A percentile compares a stretch with the other conserved stretches of the same genome.
phyloP scores from a whole-genome alignment of 305 asterid genomes.

The Fraxinus greggii region DNA sequence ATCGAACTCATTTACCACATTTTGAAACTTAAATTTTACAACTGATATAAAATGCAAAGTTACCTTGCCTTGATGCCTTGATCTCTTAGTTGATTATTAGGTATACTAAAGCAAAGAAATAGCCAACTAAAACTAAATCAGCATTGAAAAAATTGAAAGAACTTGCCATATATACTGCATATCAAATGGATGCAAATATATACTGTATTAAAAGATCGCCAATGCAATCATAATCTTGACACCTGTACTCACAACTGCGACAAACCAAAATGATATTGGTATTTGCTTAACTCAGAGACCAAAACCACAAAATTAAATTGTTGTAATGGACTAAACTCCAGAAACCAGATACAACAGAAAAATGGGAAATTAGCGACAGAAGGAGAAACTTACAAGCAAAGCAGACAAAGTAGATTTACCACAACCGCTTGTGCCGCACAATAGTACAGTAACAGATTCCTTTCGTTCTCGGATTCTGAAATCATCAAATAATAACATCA shows the following conservation, averaged over 20 bases:
- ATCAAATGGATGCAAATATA: not conserved
- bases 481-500: not conserved
- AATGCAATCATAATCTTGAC: not conserved
- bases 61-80: not conserved
- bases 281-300: not conserved
- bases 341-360: not conserved
- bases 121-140: not conserved
- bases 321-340: not conserved
- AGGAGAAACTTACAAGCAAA: constrained; percentile 23
- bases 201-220: not conserved
- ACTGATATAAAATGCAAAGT: not conserved
- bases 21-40: constrained; percentile 8
- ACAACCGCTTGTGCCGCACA: constrained; percentile 37
- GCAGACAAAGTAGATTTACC: constrained; percentile 37
- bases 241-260: not conserved
- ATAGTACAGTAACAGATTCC: constrained; percentile 32
- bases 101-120: not conserved
- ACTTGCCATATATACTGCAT: not conserved
- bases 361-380: not conserved
- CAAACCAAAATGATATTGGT: not conserved
- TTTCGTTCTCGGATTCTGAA: constrained; percentile 32
- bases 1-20: not conserved
- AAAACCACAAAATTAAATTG: not conserved
- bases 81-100: not conserved
- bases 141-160: not conserved